Evolutionary conservation across 169 alveolate species (phyloP), one percentile per base, ranked within the genome.

Genomic region (Eimeria acervulina): DNA sequence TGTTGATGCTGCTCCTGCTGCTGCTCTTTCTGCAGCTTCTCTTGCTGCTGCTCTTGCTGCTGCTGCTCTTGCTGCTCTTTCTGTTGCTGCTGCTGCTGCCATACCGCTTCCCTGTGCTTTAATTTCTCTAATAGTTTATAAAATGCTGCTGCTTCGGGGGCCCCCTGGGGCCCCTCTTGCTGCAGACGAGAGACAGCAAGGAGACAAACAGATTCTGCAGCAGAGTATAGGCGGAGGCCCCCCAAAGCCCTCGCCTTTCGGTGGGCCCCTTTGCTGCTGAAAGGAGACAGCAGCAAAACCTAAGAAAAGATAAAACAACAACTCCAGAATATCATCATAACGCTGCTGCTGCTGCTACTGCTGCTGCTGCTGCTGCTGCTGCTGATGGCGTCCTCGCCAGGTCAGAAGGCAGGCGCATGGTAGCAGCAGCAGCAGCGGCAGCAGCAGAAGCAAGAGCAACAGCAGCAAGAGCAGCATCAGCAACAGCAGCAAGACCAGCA

Each of bases 361-460:
- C 47, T 72, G 84, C 84, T 72, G 76, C n/a, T 63, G 33, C 76
- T 63, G 76, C 33, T 63, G 76, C 76, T 63, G 5, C 13, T 63
- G 76, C 23, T 63, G 55, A 47, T 47, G 55, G 55, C 5, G 5
- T 7, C 55, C 5, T 12, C 55, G 19, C 55, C 12, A 47, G 5
- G 55, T n/a, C n/a, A n/a, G n/a, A n/a, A n/a, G n/a, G n/a, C n/a
- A n/a, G n/a, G 5, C 68, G 68, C n/a, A n/a, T n/a, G 33, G 15
- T 1, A 63, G 33, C 13, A 10, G 21, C 76, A 10, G 23, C 31
- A 15, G 76, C 76, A 72, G 51, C 51, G 19, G 84, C 84, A 36
- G 10, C 51, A 33, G 47, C 84, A 21, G 28, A 21, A 28, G 26
- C 26, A 33, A 26, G 26, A 12, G 84, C 55, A 47, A 12, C 55